phyloP scores from a whole-genome alignment of 2,329 filamentous ascomycete genomes.

The Didymellaceae sp. region DNA sequence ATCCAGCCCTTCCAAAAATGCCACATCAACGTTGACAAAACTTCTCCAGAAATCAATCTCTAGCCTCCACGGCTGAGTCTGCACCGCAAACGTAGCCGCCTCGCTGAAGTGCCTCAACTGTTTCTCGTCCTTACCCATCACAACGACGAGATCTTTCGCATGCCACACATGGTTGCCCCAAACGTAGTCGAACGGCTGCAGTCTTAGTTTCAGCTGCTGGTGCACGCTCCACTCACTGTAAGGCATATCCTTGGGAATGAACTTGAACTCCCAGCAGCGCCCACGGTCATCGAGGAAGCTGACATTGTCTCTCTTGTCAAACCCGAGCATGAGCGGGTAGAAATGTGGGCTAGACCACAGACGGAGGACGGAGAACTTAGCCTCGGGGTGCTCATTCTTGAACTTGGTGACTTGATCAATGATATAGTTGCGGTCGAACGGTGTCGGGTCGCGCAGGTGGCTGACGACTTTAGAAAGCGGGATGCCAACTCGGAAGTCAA shows the following conservation, averaged over 20 bases:
- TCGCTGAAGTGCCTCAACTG: slow-evolving; percentile 51
- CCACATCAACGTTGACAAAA: slow-evolving; percentile 56
- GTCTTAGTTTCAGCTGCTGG: slow-evolving; percentile 41
- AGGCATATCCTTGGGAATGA: slow-evolving; percentile 57
- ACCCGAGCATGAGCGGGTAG: slow-evolving; percentile 56
- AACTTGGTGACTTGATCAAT: slow-evolving; percentile 43
- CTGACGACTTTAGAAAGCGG: slow-evolving; percentile 29
- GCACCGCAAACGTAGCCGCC: slow-evolving; percentile 54
- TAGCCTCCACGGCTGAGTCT: slow-evolving; percentile 57
- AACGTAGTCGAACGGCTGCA: slow-evolving; percentile 39
- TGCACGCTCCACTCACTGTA: slow-evolving; percentile 55
- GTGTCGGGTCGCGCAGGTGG: slow-evolving; percentile 43
- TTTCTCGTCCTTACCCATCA: slow-evolving; percentile 55
- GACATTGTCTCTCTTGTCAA: slow-evolving; percentile 43
- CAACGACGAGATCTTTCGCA: slow-evolving; percentile 54
- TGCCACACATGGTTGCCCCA: slow-evolving; percentile 50
- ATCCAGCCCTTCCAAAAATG: slow-evolving; percentile 54
- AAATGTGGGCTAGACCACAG: slow-evolving; percentile 59
- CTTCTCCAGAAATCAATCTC: slow-evolving; percentile 62
- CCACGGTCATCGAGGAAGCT: slow-evolving; percentile 53
- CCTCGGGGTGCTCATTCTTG: slow-evolving; percentile 25
- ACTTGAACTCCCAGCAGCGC: slow-evolving; percentile 57
- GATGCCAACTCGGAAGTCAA: slow-evolving; percentile 48
- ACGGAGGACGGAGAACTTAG: slow-evolving; percentile 54
- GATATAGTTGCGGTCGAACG: slow-evolving; percentile 42